Base-by-base conservation (phyloP, 2,329 filamentous ascomycete genomes). In the Verticillium albo-atrum region DNA sequence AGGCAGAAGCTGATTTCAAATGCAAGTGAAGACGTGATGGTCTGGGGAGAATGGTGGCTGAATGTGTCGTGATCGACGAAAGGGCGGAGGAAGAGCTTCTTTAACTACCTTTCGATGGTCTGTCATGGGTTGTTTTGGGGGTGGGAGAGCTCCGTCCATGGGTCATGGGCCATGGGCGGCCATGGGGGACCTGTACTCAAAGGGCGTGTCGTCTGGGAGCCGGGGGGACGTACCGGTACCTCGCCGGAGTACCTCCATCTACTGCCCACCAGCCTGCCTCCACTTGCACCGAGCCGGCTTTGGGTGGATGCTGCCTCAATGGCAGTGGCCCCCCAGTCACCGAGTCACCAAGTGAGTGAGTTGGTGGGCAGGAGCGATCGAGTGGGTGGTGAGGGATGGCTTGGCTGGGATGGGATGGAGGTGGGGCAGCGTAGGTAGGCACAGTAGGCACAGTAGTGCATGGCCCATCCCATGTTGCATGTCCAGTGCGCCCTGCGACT, bases 221-320 rank as follows among this genome's bases (percentile, higher is more conserved):
- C 42, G n/a, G 23, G 63, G n/a, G 54, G 32, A 60, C 47, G 61
- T 63, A 63, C 61, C 60, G 58, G 61, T 62, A 63, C 61, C 50
- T 58, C 47, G 23, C n/a, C 5, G 23, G 56, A 50, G 61, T 63
- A 58, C 61, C 20, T 58, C 32, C 42, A 17, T 37, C 35, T 37
- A 17, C 35, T 37, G 35, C n/a, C n/a, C n/a, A n/a, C 14, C 30
- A 10, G 42, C 42, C 42, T 50, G n/a, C 42, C 42, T 50, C 20
- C 42, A 50, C 42, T 50, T 50, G 20, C 42, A 50, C 42, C n/a
- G 42, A 50, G n/a, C 42, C 42, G 42, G 42, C 42, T 34, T 23
- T 47, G 35, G 42, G 51, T 51, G 52, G 51, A 37, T 37, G 60
- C 55, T 58, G 10, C 51, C 20, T 27, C 7, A 51, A 23, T 58